Evolutionary conservation across 129 eudicot species (phyloP).

Genomic region (carrot (Daucus carota)): DNA sequence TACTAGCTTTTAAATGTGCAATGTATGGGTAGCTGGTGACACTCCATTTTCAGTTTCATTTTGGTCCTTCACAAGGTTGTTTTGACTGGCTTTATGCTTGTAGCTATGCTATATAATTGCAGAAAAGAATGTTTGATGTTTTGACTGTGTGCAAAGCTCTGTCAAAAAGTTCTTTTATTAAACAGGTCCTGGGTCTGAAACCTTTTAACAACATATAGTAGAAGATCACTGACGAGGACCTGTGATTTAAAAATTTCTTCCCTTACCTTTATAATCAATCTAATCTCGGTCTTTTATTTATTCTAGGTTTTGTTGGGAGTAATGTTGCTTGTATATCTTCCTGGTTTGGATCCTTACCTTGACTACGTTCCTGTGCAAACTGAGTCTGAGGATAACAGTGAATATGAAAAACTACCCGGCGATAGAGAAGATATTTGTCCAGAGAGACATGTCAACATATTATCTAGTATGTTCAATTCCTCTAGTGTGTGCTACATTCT

Average conservation of each 20-base stretch:
- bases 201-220: neutral
- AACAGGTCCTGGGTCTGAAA: neutral
- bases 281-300: neutral
- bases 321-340: constrained; percentile 44
- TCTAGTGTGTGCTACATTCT: neutral
- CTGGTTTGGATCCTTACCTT: constrained; percentile 61
- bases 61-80: neutral
- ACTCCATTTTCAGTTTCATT: neutral
- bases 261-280: neutral
- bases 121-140: neutral
- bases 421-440: constrained; percentile 64
- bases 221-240: neutral
- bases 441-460: constrained; percentile 61
- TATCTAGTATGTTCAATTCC: constrained; percentile 52
- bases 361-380: constrained; percentile 40
- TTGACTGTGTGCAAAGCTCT: neutral
- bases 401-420: constrained; percentile 57
- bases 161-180: neutral
- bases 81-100: neutral
- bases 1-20: neutral
- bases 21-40: neutral
- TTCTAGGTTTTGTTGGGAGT: constrained; percentile 59
- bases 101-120: neutral
- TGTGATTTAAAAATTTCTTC: neutral
- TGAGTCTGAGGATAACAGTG: constrained; percentile 39